These are phyloP conservation scores for Telfairia occidentalis DNA, from an alignment of 331 rosid genomes.

Conservation along the genomic window DNA sequence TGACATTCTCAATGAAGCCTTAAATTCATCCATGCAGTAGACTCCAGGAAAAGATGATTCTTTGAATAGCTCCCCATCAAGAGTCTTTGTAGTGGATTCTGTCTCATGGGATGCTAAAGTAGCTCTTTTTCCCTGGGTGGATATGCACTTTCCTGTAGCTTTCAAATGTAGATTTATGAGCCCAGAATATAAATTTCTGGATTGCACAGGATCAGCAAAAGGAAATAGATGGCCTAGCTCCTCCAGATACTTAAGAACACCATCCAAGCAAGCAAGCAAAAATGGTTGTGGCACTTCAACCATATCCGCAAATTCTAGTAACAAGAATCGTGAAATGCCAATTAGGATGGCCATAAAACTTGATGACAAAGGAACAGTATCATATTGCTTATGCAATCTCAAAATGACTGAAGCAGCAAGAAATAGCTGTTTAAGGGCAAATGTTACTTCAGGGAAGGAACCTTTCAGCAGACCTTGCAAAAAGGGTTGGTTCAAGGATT, in stretches of 20 bases:
- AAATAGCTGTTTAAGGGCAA: constrained; percentile 59
- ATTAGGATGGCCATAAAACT: constrained; percentile 32
- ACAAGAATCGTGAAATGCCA: constrained; percentile 51
- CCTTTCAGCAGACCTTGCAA: constrained; percentile 58
- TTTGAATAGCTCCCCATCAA: constrained; percentile 25
- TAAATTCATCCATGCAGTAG: constrained; percentile 52
- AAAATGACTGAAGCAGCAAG: constrained; percentile 58
- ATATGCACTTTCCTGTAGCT: constrained; percentile 70
- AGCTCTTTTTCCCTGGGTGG: constrained; percentile 70
- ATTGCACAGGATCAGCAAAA: constrained; percentile 41
- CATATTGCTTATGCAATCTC: constrained; percentile 46
- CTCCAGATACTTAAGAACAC: constrained; percentile 58
- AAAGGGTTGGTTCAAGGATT: constrained; percentile 36
- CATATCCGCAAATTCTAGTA: constrained; percentile 47
- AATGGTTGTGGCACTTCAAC: constrained; percentile 47
- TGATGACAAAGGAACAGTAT: constrained; percentile 31
- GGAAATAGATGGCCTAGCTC: constrained; percentile 60
- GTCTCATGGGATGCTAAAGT: constrained; percentile 56
- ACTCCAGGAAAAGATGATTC: constrained; percentile 33
- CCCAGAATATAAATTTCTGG: constrained; percentile 39
- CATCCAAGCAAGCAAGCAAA: constrained; percentile 68
- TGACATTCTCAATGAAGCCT: constrained; percentile 50
- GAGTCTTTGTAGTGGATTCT: constrained; percentile 53
- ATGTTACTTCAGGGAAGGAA: constrained; percentile 40
- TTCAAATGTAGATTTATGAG: constrained; percentile 50